A percentile compares a stretch with the other conserved stretches of the same genome.
These are phyloP conservation scores for Penicillium antarcticum DNA, from an alignment of 495 filamentous ascomycete genomes.

Conservation along the genomic window DNA sequence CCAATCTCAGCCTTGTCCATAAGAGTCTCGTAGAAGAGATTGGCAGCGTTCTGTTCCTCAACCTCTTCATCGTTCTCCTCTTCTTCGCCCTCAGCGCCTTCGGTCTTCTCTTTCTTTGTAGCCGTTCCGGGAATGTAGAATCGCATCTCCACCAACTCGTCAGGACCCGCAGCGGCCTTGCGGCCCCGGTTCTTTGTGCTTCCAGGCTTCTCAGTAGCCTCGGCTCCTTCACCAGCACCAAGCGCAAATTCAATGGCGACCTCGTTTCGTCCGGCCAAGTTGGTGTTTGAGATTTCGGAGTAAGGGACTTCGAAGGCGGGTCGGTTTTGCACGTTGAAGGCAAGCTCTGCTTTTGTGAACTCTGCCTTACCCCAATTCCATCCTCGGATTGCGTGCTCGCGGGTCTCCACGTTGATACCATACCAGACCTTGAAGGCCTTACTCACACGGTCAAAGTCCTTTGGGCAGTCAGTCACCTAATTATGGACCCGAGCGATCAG, in stretches of 20 bases:
- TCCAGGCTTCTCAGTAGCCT: slow-evolving; percentile 66
- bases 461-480: neutral
- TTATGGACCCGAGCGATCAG: neutral
- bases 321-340: slow-evolving; percentile 95
- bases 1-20: slow-evolving; percentile 99
- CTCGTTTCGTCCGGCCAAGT: slow-evolving; percentile 95
- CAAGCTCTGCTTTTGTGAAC: slow-evolving; percentile 89
- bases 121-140: slow-evolving; percentile 97
- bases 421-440: slow-evolving; percentile 97
- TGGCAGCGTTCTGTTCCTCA: slow-evolving; percentile 90
- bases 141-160: slow-evolving; percentile 96
- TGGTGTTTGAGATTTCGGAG: slow-evolving; percentile 96
- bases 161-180: slow-evolving; percentile 81
- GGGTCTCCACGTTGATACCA: slow-evolving; percentile 82
- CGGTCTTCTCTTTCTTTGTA: slow-evolving; percentile 74
- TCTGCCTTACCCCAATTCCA: slow-evolving; percentile 99
- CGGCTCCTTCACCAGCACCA: slow-evolving; percentile 60
- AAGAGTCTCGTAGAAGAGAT: slow-evolving; percentile 91
- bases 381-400: slow-evolving; percentile 90
- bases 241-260: slow-evolving; percentile 91
- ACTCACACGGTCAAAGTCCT: slow-evolving; percentile 86
- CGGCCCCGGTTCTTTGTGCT: slow-evolving; percentile 77
- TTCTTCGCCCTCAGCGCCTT: slow-evolving; percentile 66
- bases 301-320: slow-evolving; percentile 98
- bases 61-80: slow-evolving; percentile 70